Percentiles rank a stretch among this genome's conserved stretches.
These are phyloP conservation scores for Tylopilus sp. DNA, from an alignment of 1,284 basidiomycete genomes.

Conservation along the genomic window DNA sequence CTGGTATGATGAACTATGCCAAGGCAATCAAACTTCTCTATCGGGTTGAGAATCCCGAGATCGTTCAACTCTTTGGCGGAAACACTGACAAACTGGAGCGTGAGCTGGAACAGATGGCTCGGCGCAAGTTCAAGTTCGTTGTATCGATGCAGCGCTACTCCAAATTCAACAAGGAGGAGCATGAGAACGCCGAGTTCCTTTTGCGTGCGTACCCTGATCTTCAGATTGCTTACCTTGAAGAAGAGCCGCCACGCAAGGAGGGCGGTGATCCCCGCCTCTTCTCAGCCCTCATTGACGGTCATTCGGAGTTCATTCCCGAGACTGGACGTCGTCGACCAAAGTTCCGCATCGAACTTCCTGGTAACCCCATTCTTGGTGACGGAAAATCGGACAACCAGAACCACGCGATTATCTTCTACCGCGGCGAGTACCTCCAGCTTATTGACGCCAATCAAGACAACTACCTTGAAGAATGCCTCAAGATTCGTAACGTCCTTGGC, in stretches of 20 bases:
- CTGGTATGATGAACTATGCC: conserved; percentile 99
- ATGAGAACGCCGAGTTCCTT: conserved; percentile 98
- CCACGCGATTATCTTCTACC: conserved; percentile 98
- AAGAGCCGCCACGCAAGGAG: conserved; percentile 91
- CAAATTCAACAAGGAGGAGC: conserved; percentile 99
- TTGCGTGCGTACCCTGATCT: conserved; percentile 98
- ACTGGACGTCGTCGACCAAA: conserved; percentile 91
- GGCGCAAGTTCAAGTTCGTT: conserved; percentile 98
- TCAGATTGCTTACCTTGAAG: conserved; percentile 97
- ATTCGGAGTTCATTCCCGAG: conserved; percentile 91
- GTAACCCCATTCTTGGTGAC: conserved; percentile 98
- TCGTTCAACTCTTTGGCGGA: conserved; percentile 94
- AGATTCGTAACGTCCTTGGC: conserved; percentile 96
- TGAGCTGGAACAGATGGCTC: conserved; percentile 95
- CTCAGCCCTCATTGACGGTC: conserved; percentile 95
- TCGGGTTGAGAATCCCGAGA: conserved; percentile 98
- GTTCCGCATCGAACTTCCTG: conserved; percentile 97
- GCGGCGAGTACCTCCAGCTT: conserved; percentile 97
- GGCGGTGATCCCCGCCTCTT: conserved; percentile 95
- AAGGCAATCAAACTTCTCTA: conserved; percentile 99
- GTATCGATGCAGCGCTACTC: conserved; percentile 99
- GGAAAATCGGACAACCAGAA: conserved; percentile 99
- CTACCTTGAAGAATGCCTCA: conserved; percentile 98
- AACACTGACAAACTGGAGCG: conserved; percentile 97
- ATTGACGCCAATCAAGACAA: conserved; percentile 99